phyloP scores from a whole-genome alignment of 352 stramenopile genomes.

The Phytophthora ohioensis region DNA sequence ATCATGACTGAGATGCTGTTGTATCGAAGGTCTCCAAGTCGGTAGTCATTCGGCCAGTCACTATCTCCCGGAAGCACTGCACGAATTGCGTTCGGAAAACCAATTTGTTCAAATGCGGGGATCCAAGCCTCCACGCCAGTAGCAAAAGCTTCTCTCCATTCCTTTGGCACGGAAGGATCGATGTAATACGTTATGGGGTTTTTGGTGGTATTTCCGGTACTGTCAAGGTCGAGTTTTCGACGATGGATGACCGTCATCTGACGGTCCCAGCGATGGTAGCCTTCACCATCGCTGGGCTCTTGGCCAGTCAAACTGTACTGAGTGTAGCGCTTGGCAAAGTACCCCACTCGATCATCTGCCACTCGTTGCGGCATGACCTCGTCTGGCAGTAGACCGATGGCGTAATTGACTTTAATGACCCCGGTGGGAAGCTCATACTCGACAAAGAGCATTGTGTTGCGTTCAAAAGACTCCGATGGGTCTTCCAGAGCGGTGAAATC shows the following conservation, averaged over 20 bases:
- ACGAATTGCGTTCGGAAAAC: constrained; percentile 75
- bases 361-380: constrained; percentile 61
- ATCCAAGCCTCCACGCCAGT: constrained; percentile 80
- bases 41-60: constrained; percentile 85
- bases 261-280: constrained; percentile 61
- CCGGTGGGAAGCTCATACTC: constrained; percentile 78
- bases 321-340: constrained; percentile 75
- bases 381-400: constrained; percentile 76
- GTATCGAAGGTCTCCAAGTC: constrained; percentile 87
- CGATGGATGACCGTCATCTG: constrained; percentile 78
- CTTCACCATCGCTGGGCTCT: constrained; percentile 40
- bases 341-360: constrained; percentile 83
- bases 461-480: constrained; percentile 65
- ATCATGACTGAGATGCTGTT: constrained; percentile 90
- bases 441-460: constrained; percentile 76
- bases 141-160: constrained; percentile 72
- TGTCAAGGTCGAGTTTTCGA: constrained; percentile 62
- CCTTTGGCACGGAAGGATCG: constrained; percentile 77
- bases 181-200: constrained; percentile 84
- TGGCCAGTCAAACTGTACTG: constrained; percentile 60
- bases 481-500: constrained; percentile 33
- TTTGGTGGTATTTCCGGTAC: constrained; percentile 43
- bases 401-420: constrained; percentile 69
- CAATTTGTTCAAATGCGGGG: constrained; percentile 78
- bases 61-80: constrained; percentile 69